Conservation (phyloP, 805 yeast genomes). For the Wickerhamomyces mucosus region DNA sequence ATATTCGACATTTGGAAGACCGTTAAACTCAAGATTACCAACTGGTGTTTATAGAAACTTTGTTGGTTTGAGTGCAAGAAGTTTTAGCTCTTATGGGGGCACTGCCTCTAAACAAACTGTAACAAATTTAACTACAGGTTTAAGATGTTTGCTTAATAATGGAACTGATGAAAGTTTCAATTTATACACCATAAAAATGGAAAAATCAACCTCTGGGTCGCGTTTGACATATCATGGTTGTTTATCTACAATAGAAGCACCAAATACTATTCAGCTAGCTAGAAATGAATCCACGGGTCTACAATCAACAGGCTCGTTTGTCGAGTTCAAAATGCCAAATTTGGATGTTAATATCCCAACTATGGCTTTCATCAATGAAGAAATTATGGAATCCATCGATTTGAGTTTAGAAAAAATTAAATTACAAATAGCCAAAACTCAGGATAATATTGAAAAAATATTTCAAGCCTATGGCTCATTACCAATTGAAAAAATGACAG, state of each 20-base stretch:
- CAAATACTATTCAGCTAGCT: constrained; percentile 25
- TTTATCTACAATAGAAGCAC: constrained; percentile 21
- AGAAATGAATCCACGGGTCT: constrained; percentile 22
- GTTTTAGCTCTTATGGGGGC: constrained; percentile 29
- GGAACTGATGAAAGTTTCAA: constrained; percentile 17
- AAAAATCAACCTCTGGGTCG: constrained; percentile 11
- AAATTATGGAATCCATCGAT: constrained; percentile 30
- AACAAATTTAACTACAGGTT: constrained; percentile 42
- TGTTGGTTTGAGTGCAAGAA: constrained; percentile 26
- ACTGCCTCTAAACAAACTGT: constrained; percentile 46
- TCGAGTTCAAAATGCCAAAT: constrained; percentile 46
- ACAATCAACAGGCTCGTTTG: constrained; percentile 35
- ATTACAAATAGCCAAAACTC: constrained; percentile 31
- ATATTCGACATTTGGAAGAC: constrained; percentile 17
- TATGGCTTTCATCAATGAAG: constrained; percentile 35
- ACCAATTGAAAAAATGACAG: constrained; percentile 41
- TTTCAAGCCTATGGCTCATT: constrained; percentile 53
- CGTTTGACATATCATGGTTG: constrained; percentile 14
- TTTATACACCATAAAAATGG: constrained; percentile 12
- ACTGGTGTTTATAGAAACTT: constrained; percentile 27
- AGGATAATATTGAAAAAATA: constrained; percentile 32
- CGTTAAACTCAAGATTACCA: constrained; percentile 18
- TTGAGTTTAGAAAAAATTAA: constrained; percentile 29
- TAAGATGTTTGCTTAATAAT: constrained; percentile 28
- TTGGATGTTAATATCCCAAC: constrained; percentile 27